Percentiles rank a stretch among this genome's conserved stretches.
These are phyloP conservation scores for Corchorus olitorius DNA, from an alignment of 345 rosid species.

Conservation along the genomic window DNA sequence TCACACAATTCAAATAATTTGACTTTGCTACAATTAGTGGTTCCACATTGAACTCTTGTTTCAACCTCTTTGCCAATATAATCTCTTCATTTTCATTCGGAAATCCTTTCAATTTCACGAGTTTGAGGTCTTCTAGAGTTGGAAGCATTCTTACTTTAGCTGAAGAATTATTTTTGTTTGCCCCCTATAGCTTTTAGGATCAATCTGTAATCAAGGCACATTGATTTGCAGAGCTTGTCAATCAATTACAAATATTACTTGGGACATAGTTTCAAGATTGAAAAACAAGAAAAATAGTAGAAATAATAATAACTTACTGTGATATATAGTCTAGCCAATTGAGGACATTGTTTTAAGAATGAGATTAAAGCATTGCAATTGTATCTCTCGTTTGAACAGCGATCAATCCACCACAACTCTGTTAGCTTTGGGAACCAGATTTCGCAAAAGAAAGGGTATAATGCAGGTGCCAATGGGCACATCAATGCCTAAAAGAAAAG, in stretches of 20 bases:
- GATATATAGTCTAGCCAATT: not conserved
- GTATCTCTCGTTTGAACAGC: constrained; percentile 32
- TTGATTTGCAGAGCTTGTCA: not conserved
- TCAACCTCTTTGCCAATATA: not conserved
- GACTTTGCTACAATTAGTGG: not conserved
- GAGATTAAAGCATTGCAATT: constrained; percentile 29
- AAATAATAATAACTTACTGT: constrained; percentile 20
- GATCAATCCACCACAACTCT: constrained; percentile 66
- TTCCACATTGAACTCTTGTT: not conserved
- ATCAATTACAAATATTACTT: too few relatives aligned
- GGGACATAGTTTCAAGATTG: not conserved
- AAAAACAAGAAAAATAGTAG: constrained; percentile 24
- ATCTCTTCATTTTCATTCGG: not conserved
- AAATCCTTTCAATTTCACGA: not conserved
- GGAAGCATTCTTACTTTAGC: not conserved
- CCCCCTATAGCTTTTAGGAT: not conserved
- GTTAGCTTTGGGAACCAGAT: constrained; percentile 54
- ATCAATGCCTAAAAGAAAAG: constrained; percentile 45
- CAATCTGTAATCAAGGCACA: not conserved
- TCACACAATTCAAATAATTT: too few relatives aligned
- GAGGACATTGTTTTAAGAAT: constrained; percentile 11
- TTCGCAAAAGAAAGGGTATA: constrained; percentile 25
- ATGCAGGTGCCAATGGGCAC: constrained; percentile 34
- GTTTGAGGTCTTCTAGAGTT: not conserved
- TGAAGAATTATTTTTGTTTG: not conserved